Base-by-base conservation (phyloP, 768 basidiomycete species). In the Lactarius psammicola region DNA sequence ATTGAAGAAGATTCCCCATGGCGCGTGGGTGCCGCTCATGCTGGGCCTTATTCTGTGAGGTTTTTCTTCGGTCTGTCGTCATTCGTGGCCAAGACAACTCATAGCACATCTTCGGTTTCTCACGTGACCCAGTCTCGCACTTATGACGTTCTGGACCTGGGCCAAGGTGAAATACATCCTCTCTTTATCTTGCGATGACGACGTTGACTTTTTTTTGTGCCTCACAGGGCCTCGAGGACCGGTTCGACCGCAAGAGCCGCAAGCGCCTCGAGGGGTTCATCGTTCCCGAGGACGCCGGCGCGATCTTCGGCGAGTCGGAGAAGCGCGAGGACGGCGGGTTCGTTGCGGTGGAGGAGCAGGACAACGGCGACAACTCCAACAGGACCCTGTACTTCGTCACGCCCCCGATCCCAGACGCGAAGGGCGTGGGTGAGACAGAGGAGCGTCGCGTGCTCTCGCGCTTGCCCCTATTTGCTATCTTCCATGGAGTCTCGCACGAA, bases 61-160 rank as follows among this genome's bases (percentile, higher is more conserved):
- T 23, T 4, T 60, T 33, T 18, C 31, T 17, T 8, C 15, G 34
- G 40, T 5, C 59, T 62, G 17, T 11, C 5, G 30, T 23, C n/a
- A 11, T 17, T 20, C 13, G 30, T 38, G 28, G 3, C 42, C 34
- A 13, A 26, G 49, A 57, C 20, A 42, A 51, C 49, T 51, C 1
- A 49, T 4, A 49, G 23, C 28, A 28, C 11, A 46, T 11, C 44
- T 11, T 46, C 44, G 2, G 38, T 15, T 46, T n/a, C 44, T 20
- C 5, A 5, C 40, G 6, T 6, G 23, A 26, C 49, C 49, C 40
- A 82, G 82, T 10, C 69, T 78, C 59, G 20, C 73, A 3, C 69
- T 84, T 55, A 87, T 88, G 84, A 71, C 78, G 0, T 82, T 88
- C 63, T 89, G 87, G 86, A 84, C 84, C 4, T 88, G 87, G 86